Evolutionary conservation across 2,329 filamentous ascomycete genomes (phyloP), one percentile per base, ranked within the genome.

Genomic region (Alternaria ventricosa): DNA sequence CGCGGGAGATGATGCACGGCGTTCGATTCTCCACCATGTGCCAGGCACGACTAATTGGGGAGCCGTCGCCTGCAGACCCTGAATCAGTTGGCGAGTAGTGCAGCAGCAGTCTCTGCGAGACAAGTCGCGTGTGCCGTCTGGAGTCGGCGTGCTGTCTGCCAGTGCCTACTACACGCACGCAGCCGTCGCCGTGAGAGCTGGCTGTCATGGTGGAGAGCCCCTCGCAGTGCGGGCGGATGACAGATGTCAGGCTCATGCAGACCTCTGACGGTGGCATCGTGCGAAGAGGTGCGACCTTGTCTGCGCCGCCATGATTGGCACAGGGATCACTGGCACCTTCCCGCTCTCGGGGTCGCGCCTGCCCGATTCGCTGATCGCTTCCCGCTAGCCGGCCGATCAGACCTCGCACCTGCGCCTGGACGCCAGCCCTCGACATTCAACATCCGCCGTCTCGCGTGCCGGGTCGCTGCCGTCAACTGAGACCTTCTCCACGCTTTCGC

Each of bases 361-460:
- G 64, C 63, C 69, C 68, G 59, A 28, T 63, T 46, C 55, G 63
- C 59, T 64, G 58, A 70, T 71, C 64, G 46, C 63, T 59, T 69
- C 69, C 73, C 67, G 67, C 71, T 69, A 72, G 70, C 75, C 75
- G 75, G 75, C 68, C 70, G 74, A 77, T 77, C 75, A 73, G 67
- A 70, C 74, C 65, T 65, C 46, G 68, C 69, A 64, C 69, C 47
- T 50, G 47, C 47, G 28, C 47, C 47, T 50, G 56, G 20, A 33
- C 8, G 25, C 28, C 43, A 65, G 60, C 64, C 64, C 67, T 69
- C 61, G 50, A 64, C 64, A 60, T 65, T 63, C 64, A 65, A 61
- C 55, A 45, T 55, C 56, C 57, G 57, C 41, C 57, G 57, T 57
- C 64, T 63, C 62, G 47, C 55, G 56, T 55, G 46, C 46, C 60